phyloP scores from a whole-genome alignment of 345 rosid species.

The Pistacia atlantica region DNA sequence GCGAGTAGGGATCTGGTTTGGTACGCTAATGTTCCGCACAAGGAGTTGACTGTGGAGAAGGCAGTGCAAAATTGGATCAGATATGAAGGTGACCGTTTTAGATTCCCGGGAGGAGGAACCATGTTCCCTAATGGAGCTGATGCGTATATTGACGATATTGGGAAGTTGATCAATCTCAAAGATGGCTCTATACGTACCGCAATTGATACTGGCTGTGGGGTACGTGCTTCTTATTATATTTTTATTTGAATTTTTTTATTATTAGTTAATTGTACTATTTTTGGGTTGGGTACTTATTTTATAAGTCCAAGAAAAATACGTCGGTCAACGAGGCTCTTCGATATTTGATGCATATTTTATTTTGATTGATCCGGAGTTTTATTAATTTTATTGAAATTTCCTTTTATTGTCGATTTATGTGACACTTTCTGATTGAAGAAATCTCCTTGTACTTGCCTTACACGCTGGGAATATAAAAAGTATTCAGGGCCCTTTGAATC shows the following conservation, averaged over 20 bases:
- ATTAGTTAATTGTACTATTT: neutral
- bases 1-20: constrained; percentile 53
- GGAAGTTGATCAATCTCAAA: constrained; percentile 49
- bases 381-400: no score
- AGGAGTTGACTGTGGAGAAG: constrained; percentile 71
- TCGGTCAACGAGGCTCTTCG: neutral
- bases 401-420: no score
- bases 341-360: neutral
- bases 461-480: no score
- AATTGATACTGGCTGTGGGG: constrained; percentile 79
- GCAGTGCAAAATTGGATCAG: constrained; percentile 68
- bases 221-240: constrained; percentile 23
- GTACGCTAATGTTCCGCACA: constrained; percentile 75
- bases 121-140: constrained; percentile 72
- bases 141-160: constrained; percentile 61
- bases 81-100: constrained; percentile 49
- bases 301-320: neutral
- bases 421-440: no score
- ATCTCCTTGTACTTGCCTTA: no score
- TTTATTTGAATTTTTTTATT: neutral
- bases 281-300: neutral
- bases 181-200: constrained; percentile 66
- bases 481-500: no score
- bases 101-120: constrained; percentile 77
- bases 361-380: no score